phyloP scores from a whole-genome alignment of 1,139 yeast genomes.

The Zygotorulaspora mrakii region DNA sequence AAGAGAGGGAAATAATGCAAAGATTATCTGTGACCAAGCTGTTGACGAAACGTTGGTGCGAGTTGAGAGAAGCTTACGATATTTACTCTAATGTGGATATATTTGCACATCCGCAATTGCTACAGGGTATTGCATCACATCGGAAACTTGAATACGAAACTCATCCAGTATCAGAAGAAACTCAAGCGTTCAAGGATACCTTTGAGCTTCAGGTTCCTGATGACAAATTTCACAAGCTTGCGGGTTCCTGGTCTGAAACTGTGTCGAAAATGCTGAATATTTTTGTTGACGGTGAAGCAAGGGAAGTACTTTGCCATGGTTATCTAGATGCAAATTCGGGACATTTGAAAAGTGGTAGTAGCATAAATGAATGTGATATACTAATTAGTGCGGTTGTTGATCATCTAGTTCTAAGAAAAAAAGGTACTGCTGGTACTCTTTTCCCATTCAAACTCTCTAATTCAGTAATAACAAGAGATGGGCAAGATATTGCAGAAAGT shows the following conservation, averaged over 20 bases:
- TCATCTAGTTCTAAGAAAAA: slow-evolving; percentile 39
- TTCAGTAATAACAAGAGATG: slow-evolving; percentile 26
- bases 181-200: slow-evolving; percentile 24
- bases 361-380: slow-evolving; percentile 33
- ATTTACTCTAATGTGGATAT: slow-evolving; percentile 41
- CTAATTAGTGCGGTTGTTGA: slow-evolving; percentile 65
- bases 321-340: slow-evolving; percentile 41
- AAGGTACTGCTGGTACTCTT: slow-evolving; percentile 15
- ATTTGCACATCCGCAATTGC: slow-evolving; percentile 37
- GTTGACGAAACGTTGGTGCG: slow-evolving; percentile 52
- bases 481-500: slow-evolving; percentile 11
- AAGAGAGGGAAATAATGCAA: slow-evolving; percentile 7
- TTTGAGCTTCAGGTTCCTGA: slow-evolving; percentile 25
- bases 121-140: slow-evolving; percentile 44
- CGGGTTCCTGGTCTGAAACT: slow-evolving; percentile 40
- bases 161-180: slow-evolving; percentile 39
- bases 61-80: slow-evolving; percentile 45
- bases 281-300: slow-evolving; percentile 48
- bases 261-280: slow-evolving; percentile 41
- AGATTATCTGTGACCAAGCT: slow-evolving; percentile 44
- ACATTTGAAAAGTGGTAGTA: slow-evolving; percentile 28
- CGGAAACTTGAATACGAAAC: slow-evolving; percentile 41
- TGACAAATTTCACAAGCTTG: slow-evolving; percentile 31
- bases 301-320: slow-evolving; percentile 60
- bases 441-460: slow-evolving; percentile 8